These are phyloP conservation scores for Aristolochia fimbriata DNA, from an alignment of 164 flowering plant genomes.

Conservation along the genomic window DNA sequence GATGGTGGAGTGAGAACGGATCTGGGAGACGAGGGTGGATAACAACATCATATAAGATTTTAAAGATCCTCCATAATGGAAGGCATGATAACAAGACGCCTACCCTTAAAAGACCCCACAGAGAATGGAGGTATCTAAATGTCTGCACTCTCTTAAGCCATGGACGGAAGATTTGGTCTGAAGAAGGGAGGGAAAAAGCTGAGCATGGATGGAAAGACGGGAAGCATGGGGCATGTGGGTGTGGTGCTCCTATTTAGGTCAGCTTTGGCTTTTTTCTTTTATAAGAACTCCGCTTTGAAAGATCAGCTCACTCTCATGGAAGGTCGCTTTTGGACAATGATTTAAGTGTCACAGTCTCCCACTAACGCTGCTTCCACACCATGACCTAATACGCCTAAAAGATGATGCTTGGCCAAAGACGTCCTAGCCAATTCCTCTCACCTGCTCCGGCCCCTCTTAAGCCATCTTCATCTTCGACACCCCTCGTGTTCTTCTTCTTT, in stretches of 20 bases:
- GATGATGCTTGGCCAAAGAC: conserved; percentile 3
- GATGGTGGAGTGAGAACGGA: neutral
- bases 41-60: neutral
- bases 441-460: neutral
- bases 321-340: conserved; percentile 14
- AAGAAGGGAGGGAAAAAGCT: no score
- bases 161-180: no score
- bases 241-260: neutral
- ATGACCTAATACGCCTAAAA: conserved; percentile 2
- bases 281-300: neutral
- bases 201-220: neutral
- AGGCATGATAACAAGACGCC: no score
- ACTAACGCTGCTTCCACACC: neutral
- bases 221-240: neutral
- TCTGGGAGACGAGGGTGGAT: neutral
- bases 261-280: neutral
- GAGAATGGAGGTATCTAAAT: no score
- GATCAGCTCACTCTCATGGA: neutral
- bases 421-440: neutral
- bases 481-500: conserved; percentile 1
- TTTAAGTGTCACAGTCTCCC: conserved; percentile 20
- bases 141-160: no score
- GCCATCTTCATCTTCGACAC: neutral
- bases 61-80: no score
- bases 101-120: no score